Base-by-base conservation (phyloP, 805 yeast species). In the Suhomyces kilbournensis region DNA sequence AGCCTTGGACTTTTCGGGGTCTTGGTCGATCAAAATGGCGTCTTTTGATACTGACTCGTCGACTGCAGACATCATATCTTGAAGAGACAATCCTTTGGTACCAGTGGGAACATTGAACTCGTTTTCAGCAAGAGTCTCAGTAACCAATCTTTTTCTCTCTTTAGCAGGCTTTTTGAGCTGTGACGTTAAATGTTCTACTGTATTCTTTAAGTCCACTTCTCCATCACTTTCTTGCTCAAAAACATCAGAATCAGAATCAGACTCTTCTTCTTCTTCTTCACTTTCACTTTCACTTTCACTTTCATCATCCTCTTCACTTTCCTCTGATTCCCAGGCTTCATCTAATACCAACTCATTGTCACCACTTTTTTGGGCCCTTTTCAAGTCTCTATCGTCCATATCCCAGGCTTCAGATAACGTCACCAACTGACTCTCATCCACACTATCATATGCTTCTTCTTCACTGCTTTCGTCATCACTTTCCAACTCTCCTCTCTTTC, bases 401-500 rank as follows among this genome's bases (percentile, higher is more conserved):
- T 88, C 97, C 96, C 96, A 90, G 3, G 89, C 91, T 59, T 85
- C 91, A n/a, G 96, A 86, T 39, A 91, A 74, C 0, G 96, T 81
- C 53, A 87, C 78, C 50, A 91, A 76, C 58, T 90, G 88, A 28
- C 69, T 74, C 63, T 90, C 97, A 60, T 90, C 96, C 43, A 88
- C 76, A 62, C 92, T 85, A 23, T 80, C 80, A 63, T 88, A 87
- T 10, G 81, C 93, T 4, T 75, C 82, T 10, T 51, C 63, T 3
- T 50, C 55, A 8, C 77, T 80, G 14, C 70, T 71, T n/a, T 68
- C 77, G 3, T 69, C 71, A 5, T 60, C 62, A 25, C 51, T 53
- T 45, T 17, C 49, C n/a, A 46, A 38, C 48, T 65, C 63, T 3
- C 68, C 69, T 30, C 59, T 55, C 23, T 56, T 59, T 26, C 65